Evolutionary conservation across 179 eudicot species (phyloP).

Genomic region (Nepenthes alata): DNA sequence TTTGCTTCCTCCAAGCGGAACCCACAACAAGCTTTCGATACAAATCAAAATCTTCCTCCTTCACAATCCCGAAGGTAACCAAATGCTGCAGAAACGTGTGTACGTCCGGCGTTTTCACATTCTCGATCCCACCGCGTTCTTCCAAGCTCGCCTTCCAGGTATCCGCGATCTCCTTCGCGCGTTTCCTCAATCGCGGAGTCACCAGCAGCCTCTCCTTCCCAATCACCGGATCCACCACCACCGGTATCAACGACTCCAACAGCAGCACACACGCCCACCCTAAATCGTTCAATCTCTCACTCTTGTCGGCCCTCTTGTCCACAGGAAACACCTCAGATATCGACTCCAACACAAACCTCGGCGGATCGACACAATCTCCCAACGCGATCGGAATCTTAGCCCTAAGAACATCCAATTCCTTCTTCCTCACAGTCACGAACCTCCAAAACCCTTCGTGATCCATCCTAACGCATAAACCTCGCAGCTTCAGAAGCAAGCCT

Average conservation of each 20-base stretch:
- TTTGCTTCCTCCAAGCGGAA: conserved; percentile 98
- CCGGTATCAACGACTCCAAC: conserved; percentile 72
- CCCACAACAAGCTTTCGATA: conserved; percentile 87
- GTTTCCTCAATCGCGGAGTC: conserved; percentile 54
- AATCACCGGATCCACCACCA: conserved; percentile 64
- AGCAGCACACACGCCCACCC: conserved; percentile 96
- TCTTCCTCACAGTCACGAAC: conserved; percentile 56
- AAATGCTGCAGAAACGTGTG: conserved; percentile 91
- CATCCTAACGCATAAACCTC: conserved; percentile 49
- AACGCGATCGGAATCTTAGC: conserved; percentile 46
- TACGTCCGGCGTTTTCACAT: conserved; percentile 88
- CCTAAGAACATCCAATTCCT: conserved; percentile 59
- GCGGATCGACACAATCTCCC: conserved; percentile 73
- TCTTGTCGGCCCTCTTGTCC: conserved; percentile 49
- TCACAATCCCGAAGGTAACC: conserved; percentile 87
- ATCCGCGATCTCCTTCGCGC: conserved; percentile 76
- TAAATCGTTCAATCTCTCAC: conserved; percentile 50
- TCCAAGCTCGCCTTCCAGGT: conserved; percentile 87
- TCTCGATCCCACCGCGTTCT: conserved; percentile 88
- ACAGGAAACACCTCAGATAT: conserved; percentile 91
- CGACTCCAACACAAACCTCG: conserved; percentile 70
- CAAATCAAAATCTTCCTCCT: conserved; percentile 63
- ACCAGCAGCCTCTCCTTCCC: conserved; percentile 77
- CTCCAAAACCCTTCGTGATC: conserved; percentile 63
- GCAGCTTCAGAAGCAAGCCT: conserved; percentile 45